phyloP scores from a whole-genome alignment of 2,329 filamentous ascomycete species.

The Dactylellina leptospora region DNA sequence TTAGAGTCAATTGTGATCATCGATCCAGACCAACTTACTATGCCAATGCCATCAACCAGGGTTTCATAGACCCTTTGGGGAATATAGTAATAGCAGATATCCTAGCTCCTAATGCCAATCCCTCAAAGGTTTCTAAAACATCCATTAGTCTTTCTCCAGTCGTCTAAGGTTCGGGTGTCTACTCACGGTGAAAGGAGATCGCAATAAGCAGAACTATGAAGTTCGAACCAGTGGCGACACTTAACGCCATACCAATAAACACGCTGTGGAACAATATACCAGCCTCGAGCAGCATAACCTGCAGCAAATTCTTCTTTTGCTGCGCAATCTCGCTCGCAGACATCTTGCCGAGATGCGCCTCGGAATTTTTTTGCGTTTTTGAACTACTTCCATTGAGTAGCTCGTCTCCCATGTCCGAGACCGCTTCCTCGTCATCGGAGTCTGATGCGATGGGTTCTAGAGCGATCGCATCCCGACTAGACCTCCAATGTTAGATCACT shows the following conservation, averaged over 20 bases:
- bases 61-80: constrained; percentile 74
- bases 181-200: constrained; percentile 73
- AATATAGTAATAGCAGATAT: constrained; percentile 80
- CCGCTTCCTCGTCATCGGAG: constrained; percentile 48
- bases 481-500: not conserved
- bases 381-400: constrained; percentile 26
- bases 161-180: too few species aligned
- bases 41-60: constrained; percentile 64
- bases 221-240: constrained; percentile 78
- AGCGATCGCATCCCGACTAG: constrained; percentile 30
- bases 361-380: constrained; percentile 37
- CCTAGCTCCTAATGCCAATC: constrained; percentile 82
- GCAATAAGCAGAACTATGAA: constrained; percentile 82
- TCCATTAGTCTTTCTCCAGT: not conserved
- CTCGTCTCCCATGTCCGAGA: constrained; percentile 12
- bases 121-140: constrained; percentile 76
- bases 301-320: constrained; percentile 65
- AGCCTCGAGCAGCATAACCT: constrained; percentile 81
- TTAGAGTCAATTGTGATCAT: not conserved
- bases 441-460: constrained; percentile 37
- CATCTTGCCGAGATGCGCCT: constrained; percentile 16
- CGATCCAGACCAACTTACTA: constrained; percentile 41
- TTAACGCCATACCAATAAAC: constrained; percentile 79
- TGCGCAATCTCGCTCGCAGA: constrained; percentile 39
- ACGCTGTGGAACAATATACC: constrained; percentile 86